Conservation (phyloP, 2,329 filamentous ascomycete species). For the Fusarium robinianum region DNA sequence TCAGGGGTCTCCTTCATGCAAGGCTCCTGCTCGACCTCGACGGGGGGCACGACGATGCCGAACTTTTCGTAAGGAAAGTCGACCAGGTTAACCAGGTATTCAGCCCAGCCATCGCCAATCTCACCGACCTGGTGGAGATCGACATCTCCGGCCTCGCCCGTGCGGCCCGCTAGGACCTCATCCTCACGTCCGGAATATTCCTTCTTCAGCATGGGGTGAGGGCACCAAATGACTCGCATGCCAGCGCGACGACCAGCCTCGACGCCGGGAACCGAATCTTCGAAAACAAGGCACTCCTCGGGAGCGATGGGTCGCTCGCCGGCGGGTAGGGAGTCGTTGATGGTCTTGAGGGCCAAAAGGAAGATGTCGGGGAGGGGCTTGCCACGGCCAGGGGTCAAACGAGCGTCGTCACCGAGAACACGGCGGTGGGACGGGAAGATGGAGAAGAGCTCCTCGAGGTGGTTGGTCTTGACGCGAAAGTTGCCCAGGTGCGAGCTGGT, state of each 20-base stretch:
- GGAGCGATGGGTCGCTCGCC: conserved; percentile 70
- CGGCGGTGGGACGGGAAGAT: conserved; percentile 72
- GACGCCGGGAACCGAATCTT: conserved; percentile 91
- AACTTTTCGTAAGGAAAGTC: conserved; percentile 63
- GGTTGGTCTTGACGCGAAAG: conserved; percentile 75
- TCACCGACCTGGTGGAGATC: conserved; percentile 62
- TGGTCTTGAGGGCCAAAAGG: conserved; percentile 77
- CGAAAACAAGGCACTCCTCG: conserved; percentile 93
- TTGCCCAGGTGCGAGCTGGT: conserved; percentile 76
- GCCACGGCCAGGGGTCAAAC: conserved; percentile 78
- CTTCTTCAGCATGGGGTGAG: conserved; percentile 75
- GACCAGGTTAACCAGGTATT: conserved; percentile 56
- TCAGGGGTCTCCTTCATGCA: conserved; percentile 46
- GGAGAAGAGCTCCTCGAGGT: conserved; percentile 62
- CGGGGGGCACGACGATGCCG: conserved; percentile 56
- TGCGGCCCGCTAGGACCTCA: conserved; percentile 81
- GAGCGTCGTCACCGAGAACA: conserved; percentile 82
- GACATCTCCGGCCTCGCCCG: conserved; percentile 65
- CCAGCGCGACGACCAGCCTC: conserved; percentile 89
- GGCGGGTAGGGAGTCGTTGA: conserved; percentile 73
- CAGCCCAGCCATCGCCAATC: conserved; percentile 63
- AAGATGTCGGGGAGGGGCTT: conserved; percentile 97
- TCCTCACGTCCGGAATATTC: conserved; percentile 78
- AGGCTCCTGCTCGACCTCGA: conserved; percentile 48
- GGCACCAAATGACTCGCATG: conserved; percentile 93